Conservation (phyloP, 805 yeast species). For the Blastobotrys muscicola region DNA sequence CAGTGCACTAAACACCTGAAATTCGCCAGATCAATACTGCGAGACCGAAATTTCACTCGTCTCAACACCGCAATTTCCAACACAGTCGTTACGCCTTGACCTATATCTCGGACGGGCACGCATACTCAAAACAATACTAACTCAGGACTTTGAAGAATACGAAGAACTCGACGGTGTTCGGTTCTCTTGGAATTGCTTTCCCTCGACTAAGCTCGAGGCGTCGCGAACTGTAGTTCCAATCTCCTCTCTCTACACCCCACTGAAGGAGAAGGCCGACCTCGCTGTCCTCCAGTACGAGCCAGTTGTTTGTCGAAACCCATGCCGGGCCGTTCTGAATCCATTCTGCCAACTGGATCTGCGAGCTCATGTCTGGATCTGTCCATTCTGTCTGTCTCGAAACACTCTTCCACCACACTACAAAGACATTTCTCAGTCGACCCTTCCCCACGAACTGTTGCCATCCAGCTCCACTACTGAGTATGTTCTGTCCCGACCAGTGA, state of each 20-base stretch:
- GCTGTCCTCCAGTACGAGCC: slow-evolving; percentile 83
- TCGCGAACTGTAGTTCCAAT: slow-evolving; percentile 88
- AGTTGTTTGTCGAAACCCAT: slow-evolving; percentile 64
- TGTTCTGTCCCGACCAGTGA: slow-evolving; percentile 72
- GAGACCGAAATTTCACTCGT: too few species aligned
- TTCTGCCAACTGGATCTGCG: slow-evolving; percentile 63
- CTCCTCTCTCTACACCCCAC: slow-evolving; percentile 92
- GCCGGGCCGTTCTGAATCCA: slow-evolving; percentile 83
- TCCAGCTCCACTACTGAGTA: slow-evolving; percentile 75
- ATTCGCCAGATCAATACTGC: too few species aligned
- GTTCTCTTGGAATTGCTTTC: slow-evolving; percentile 80
- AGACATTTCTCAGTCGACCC: slow-evolving; percentile 64
- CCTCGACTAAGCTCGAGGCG: slow-evolving; percentile 82
- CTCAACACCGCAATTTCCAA: too few species aligned
- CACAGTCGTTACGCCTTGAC: too few species aligned
- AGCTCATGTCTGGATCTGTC: slow-evolving; percentile 76
- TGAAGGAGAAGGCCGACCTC: slow-evolving; percentile 66
- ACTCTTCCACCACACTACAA: slow-evolving; percentile 81
- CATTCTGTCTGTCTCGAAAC: slow-evolving; percentile 69
- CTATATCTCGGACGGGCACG: too few species aligned
- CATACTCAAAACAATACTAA: too few species aligned
- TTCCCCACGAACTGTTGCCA: slow-evolving; percentile 71
- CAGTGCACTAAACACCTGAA: too few species aligned
- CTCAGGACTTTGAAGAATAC: slow-evolving; percentile 44
- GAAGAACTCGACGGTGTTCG: slow-evolving; percentile 59